Conservation (phyloP, 805 yeast genomes). For the Sugiyamaella marilandica region DNA sequence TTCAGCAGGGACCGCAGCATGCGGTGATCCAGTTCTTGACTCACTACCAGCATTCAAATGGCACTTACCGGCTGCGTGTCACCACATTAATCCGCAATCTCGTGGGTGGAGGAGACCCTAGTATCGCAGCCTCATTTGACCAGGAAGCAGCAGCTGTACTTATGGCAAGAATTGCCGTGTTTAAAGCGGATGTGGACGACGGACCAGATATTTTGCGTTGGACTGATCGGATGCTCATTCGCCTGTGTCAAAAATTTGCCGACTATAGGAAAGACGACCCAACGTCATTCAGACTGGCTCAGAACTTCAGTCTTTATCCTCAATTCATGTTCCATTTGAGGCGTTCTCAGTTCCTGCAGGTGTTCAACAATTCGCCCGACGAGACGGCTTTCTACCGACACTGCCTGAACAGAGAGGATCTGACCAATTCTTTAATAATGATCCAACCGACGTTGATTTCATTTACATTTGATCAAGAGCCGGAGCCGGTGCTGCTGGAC, state of each 20-base stretch:
- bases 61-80: constrained; percentile 81
- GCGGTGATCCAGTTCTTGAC: constrained; percentile 77
- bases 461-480: constrained; percentile 77
- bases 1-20: constrained; percentile 24
- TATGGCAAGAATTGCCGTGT: constrained; percentile 86
- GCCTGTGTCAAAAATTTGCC: constrained; percentile 88
- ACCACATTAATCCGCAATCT: constrained; percentile 67
- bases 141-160: constrained; percentile 97
- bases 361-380: constrained; percentile 97
- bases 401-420: constrained; percentile 83
- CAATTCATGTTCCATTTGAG: constrained; percentile 94
- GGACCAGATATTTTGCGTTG: constrained; percentile 91
- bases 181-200: constrained; percentile 75
- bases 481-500: constrained; percentile 86
- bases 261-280: constrained; percentile 88
- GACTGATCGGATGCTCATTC: constrained; percentile 88
- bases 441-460: constrained; percentile 95
- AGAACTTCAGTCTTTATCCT: constrained; percentile 82
- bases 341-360: constrained; percentile 92
- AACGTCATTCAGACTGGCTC: constrained; percentile 73
- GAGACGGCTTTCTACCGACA: constrained; percentile 97
- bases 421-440: constrained; percentile 90
- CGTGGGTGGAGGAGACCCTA: constrained; percentile 52
- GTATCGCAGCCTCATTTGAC: constrained; percentile 69
- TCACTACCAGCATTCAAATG: constrained; percentile 92